Base-by-base conservation (phyloP, 2,329 filamentous ascomycete species). In the Cytospora mali region DNA sequence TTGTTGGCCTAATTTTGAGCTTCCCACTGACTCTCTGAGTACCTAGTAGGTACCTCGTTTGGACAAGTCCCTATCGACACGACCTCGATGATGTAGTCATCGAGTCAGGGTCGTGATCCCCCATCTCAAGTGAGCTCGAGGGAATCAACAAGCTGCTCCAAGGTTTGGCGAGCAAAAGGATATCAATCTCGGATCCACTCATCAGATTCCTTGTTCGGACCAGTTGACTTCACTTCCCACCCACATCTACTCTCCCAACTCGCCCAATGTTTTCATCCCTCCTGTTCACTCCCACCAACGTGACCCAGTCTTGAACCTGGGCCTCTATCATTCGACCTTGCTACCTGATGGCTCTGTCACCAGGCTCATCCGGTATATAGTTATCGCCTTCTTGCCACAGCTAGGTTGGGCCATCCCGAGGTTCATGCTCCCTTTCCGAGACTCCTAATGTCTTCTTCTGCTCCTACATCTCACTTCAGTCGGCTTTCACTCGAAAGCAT, bases 401-500 rank as follows among this genome's bases (percentile, higher is more conserved):
- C 42, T 23, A 27, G 31, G n/a, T 6, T 14, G 33, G 18, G 57
- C n/a, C 25, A 18, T 7, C 57, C 28, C 57, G n/a, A 9, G 3
- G 3, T 18, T 31, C n/a, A 18, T 42, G 33, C 42, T 27, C 25
- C 31, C 16, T 18, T 31, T 33, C 35, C 33, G 23, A 59, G 33
- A 21, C 16, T 52, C 53, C 39, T 53, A 29, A 53, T 58, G 33
- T 61, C 63, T 65, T 69, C 71, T 61, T 66, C 77, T 78, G 73
- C 74, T 71, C 72, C 75, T 21, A 69, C 71, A 21, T 70, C 73
- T 55, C 72, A 72, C 51, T 72, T 81, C 67, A 75, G 74, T 69
- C 71, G 73, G 71, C 77, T 80, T 70, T 78, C 77, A 55, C 70
- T 80, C 23, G 73, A 71, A 65, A 73, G 69, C 64, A 79, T 79